These are phyloP conservation scores for Capronia coronata DNA, from an alignment of 2,329 filamentous ascomycete genomes.

Conservation along the genomic window DNA sequence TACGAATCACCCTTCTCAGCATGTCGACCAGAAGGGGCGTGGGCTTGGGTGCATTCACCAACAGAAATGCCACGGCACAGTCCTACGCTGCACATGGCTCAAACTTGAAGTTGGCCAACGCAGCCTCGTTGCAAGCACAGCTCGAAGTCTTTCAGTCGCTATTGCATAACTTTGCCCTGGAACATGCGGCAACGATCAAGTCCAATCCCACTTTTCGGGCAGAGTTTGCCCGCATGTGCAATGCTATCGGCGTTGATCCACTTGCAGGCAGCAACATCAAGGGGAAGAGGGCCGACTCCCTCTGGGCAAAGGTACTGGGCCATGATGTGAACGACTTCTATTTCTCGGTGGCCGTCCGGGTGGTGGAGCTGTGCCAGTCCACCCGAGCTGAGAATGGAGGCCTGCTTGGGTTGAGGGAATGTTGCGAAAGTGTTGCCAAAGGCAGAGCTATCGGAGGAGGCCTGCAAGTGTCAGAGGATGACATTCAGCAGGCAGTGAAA, in stretches of 20 bases:
- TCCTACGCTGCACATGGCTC: constrained; percentile 89
- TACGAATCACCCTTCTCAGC: no score
- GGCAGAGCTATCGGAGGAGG: constrained; percentile 68
- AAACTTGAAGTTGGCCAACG: constrained; percentile 75
- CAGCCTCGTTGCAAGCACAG: constrained; percentile 81
- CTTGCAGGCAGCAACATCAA: constrained; percentile 61
- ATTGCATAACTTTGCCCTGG: constrained; percentile 89
- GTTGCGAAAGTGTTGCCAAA: constrained; percentile 66
- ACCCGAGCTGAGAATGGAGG: constrained; percentile 89
- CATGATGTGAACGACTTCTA: constrained; percentile 96
- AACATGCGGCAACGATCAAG: constrained; percentile 91
- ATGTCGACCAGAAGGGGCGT: constrained; percentile 58
- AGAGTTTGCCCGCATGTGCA: constrained; percentile 97
- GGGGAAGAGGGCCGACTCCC: constrained; percentile 55
- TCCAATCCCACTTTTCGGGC: constrained; percentile 91
- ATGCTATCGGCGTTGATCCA: constrained; percentile 92
- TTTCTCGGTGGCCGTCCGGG: constrained; percentile 90
- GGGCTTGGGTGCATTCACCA: constrained; percentile 83
- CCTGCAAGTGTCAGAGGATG: constrained; percentile 80
- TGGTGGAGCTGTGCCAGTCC: constrained; percentile 84
- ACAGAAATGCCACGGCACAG: constrained; percentile 73
- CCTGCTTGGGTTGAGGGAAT: constrained; percentile 75
- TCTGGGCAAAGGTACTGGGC: constrained; percentile 90
- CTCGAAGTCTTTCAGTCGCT: constrained; percentile 93
- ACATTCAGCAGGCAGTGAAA: constrained; percentile 81